A percentile compares a stretch with the other conserved stretches of the same genome.
These are phyloP conservation scores for Trichaptum fuscoviolaceum DNA, from an alignment of 768 basidiomycete genomes.

Conservation along the genomic window DNA sequence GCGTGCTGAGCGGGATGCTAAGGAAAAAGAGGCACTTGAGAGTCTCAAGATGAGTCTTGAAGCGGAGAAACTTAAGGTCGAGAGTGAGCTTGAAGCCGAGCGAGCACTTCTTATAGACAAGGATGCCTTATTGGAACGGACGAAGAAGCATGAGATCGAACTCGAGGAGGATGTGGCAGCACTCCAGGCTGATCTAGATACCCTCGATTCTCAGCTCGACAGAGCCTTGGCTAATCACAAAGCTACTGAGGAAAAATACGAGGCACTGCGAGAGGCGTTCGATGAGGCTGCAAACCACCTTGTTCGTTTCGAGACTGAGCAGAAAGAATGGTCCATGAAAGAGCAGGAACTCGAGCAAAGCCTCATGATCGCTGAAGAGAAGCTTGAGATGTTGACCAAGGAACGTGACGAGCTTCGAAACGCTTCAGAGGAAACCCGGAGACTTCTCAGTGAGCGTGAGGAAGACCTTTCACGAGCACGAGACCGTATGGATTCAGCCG, in stretches of 20 bases:
- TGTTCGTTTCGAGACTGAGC: conserved; percentile 72
- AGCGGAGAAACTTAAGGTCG: conserved; percentile 76
- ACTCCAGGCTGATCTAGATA: conserved; percentile 78
- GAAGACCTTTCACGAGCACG: conserved; percentile 72
- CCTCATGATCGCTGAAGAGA: conserved; percentile 50
- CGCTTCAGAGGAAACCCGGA: conserved; percentile 63
- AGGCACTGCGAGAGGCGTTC: conserved; percentile 64
- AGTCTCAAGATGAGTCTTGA: conserved; percentile 78
- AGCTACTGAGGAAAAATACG: conserved; percentile 74
- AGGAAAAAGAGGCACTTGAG: conserved; percentile 74
- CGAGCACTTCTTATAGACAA: conserved; percentile 77
- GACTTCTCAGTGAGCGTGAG: conserved; percentile 65
- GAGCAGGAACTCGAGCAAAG: conserved; percentile 62
- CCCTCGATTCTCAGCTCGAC: conserved; percentile 81
- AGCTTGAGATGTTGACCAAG: conserved; percentile 50
- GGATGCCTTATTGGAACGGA: conserved; percentile 73
- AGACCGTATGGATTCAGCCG: conserved; percentile 62
- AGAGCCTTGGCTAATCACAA: conserved; percentile 73
- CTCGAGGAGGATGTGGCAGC: conserved; percentile 80
- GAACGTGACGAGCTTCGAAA: conserved; percentile 62
- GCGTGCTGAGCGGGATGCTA: conserved; percentile 80
- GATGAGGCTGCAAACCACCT: conserved; percentile 85
- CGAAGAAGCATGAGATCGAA: conserved; percentile 79
- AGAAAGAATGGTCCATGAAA: conserved; percentile 56
- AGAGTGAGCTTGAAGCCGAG: conserved; percentile 79